Evolutionary conservation across 106 monocot genomes (phyloP).

Genomic region (Posidonia australis): DNA sequence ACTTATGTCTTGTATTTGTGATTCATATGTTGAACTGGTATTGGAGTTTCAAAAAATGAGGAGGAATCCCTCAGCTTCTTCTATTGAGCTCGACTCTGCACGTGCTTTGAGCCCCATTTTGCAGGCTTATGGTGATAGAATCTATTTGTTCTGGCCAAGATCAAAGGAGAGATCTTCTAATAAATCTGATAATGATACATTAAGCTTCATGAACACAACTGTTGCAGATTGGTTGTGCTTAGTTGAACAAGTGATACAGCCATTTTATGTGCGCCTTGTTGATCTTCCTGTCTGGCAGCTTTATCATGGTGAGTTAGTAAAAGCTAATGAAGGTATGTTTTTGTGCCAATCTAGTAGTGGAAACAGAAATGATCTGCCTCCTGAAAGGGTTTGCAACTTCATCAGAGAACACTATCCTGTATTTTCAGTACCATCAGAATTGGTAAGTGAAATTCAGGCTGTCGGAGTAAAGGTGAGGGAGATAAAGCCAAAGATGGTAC

Average conservation of each 20-base stretch:
- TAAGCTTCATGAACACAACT: slow-evolving; percentile 8
- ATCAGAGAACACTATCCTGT: slow-evolving; percentile 97
- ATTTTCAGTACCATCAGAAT: slow-evolving; percentile 90
- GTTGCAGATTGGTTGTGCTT: slow-evolving; percentile 70
- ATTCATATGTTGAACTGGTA: slow-evolving; percentile 87
- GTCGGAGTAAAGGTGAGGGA: slow-evolving; percentile 69
- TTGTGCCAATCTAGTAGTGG: slow-evolving; percentile 45
- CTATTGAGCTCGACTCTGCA: slow-evolving; percentile 41
- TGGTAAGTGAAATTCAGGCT: slow-evolving; percentile 82
- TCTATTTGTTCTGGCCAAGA: slow-evolving; percentile 94
- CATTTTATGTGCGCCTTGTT: slow-evolving; percentile 82
- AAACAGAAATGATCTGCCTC: slow-evolving; percentile 43
- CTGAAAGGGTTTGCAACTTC: slow-evolving; percentile 73
- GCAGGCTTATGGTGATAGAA: slow-evolving; percentile 61
- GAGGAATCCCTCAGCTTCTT: slow-evolving; percentile 44
- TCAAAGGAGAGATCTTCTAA: slow-evolving; percentile 27
- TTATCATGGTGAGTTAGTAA: slow-evolving; percentile 73
- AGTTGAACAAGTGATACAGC: slow-evolving; percentile 80
- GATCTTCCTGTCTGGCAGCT: slow-evolving; percentile 98
- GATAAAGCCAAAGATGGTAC: slow-evolving; percentile 97
- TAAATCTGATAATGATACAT: slow-evolving; percentile 9
- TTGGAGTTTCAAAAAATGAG: slow-evolving; percentile 82
- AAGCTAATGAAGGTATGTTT: slow-evolving; percentile 98
- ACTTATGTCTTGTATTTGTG: slow-evolving; percentile 67
- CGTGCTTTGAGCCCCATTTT: slow-evolving; percentile 50